Evolutionary conservation across 257 asterid species (phyloP).

Genomic region (Cordia subcordata): DNA sequence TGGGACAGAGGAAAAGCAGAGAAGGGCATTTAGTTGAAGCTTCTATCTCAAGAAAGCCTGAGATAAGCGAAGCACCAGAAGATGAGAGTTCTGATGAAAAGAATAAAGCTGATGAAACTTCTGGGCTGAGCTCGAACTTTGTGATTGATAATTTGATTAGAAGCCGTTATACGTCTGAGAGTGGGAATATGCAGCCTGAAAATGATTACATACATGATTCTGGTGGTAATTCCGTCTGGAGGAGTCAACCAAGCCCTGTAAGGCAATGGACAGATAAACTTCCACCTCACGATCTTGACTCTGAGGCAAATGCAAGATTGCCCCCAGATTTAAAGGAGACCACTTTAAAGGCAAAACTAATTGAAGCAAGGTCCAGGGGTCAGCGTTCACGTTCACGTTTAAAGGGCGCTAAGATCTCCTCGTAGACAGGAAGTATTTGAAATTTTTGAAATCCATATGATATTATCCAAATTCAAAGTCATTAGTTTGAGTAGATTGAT

Average conservation of each 20-base stretch:
- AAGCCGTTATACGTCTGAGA: constrained; percentile 64
- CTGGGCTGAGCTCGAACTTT: constrained; percentile 40
- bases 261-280: constrained; percentile 69
- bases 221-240: constrained; percentile 47
- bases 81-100: constrained; percentile 36
- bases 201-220: constrained; percentile 42
- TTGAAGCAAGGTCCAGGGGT: constrained; percentile 75
- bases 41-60: constrained; percentile 36
- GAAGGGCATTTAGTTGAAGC: constrained; percentile 34
- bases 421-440: constrained; percentile 25
- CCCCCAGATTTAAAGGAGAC: constrained; percentile 63
- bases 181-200: constrained; percentile 44
- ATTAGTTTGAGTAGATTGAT: not conserved
- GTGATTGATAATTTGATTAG: constrained; percentile 66
- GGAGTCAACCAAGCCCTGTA: constrained; percentile 72
- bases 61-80: constrained; percentile 40
- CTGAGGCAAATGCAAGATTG: constrained; percentile 57
- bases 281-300: constrained; percentile 43
- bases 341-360: constrained; percentile 60
- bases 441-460: not conserved
- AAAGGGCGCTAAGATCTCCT: constrained; percentile 55
- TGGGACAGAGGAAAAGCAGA: constrained; percentile 19
- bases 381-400: constrained; percentile 66
- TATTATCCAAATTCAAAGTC: not conserved
- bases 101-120: constrained; percentile 33